Conservation (phyloP, 2,329 filamentous ascomycete species). For the Septoria linicola region DNA sequence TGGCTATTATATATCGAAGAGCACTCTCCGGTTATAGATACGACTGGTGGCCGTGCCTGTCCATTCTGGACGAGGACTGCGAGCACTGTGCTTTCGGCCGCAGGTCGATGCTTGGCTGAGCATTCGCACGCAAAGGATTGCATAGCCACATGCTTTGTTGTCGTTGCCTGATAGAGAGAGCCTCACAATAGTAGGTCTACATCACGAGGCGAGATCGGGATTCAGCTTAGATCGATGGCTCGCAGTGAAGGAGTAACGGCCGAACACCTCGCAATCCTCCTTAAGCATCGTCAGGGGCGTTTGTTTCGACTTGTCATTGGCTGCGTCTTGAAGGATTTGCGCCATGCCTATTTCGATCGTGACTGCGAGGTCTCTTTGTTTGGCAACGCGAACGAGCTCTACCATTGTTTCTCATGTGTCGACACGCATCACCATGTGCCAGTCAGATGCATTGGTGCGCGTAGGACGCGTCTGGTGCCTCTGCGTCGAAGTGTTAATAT, state of each 20-base stretch:
- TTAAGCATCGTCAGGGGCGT: slow-evolving; percentile 1
- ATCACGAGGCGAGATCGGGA: too few species aligned
- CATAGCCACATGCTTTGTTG: neutral
- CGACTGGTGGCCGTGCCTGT: neutral
- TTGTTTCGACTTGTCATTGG: too few species aligned
- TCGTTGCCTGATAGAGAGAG: too few species aligned
- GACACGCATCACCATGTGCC: neutral
- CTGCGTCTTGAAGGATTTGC: neutral
- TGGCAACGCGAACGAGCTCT: neutral
- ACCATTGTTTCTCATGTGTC: too few species aligned
- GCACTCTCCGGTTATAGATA: neutral
- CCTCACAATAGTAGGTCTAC: neutral
- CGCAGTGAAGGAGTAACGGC: neutral
- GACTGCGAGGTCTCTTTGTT: slow-evolving; percentile 1
- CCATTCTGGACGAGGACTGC: neutral
- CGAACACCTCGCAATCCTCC: neutral
- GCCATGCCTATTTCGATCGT: slow-evolving; percentile 4
- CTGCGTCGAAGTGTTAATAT: too few species aligned
- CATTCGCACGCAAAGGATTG: neutral
- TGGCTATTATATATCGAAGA: neutral
- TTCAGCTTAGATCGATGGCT: neutral
- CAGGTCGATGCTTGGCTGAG: neutral
- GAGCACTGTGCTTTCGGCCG: neutral
- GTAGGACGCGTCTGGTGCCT: too few species aligned
- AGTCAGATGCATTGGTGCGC: too few species aligned